Evolutionary conservation across 208 protist genomes (phyloP), one percentile per base, ranked within the genome.

Genomic region (Leishmania amazonensis): DNA sequence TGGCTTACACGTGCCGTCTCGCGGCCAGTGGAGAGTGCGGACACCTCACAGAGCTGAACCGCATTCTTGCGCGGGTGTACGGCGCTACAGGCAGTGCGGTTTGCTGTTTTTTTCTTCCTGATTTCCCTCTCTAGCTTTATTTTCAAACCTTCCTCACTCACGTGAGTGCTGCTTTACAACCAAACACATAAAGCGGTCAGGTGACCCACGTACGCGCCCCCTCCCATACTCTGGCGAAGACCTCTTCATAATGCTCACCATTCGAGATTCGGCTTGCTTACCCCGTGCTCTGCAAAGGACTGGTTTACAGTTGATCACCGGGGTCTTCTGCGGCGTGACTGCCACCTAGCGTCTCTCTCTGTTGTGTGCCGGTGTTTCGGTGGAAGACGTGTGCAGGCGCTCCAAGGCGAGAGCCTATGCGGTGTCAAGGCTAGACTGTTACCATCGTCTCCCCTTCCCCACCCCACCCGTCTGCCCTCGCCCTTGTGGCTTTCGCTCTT

Each of bases 1-100:
- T 58, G 74, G 64, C 53, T 85, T 1, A 38, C n/a, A n/a, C 4
- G 31, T n/a, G 73, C 73, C 51, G 47, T 76, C 51, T 74, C 70
- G 70, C 70, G 47, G 28, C 24, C 28, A 24, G 11, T 53, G 45
- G 42, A 45, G 21, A 51, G 45, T 0, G 13, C 8, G 24, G 13
- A n/a, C 1, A 31, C 11, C 8, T 31, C 13, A 38, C 70, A 54
- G 40, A 54, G 2, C 13, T 31, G 70, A 21, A 53, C 21, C 2
- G 24, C 28, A 28, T n/a, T 17, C 28, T 38, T 28, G 70, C 5
- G 42, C n/a, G 4, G 24, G 70, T 74, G 28, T 15, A 7, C 11
- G 15, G 45, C 28, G 28, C 70, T 47, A 8, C 70, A 74, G 31
- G 31, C 31, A 68, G 31, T 40, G 31, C 15, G 7, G 62, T 17